Evolutionary conservation across 371 early-diverging fungal species (phyloP).

Genomic region (Coemansia sp.): DNA sequence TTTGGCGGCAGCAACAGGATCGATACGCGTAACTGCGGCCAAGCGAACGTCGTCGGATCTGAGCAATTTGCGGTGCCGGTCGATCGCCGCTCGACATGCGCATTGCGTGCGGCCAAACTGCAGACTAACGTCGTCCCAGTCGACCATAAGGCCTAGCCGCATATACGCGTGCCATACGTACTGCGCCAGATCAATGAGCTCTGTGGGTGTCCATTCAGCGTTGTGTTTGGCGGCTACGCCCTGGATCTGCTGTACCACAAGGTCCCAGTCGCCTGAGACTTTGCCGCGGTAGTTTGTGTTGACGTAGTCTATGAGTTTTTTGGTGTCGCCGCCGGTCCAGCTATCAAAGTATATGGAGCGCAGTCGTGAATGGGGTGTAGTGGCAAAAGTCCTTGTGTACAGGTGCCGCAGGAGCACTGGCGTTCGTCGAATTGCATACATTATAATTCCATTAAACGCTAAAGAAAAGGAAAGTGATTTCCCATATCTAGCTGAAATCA

Average conservation of each 20-base stretch:
- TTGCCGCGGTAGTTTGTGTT: neutral
- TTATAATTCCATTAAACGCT: too few relatives aligned
- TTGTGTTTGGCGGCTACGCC: neutral
- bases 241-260: neutral
- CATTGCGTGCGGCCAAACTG: neutral
- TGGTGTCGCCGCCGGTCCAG: neutral
- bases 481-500: too few relatives aligned
- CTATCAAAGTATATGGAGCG: neutral
- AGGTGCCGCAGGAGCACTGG: too few relatives aligned
- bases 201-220: neutral
- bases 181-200: neutral
- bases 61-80: neutral
- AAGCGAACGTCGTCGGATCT: neutral
- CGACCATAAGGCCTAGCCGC: neutral
- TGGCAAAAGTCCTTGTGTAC: neutral
- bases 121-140: neutral
- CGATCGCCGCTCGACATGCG: neutral
- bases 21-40: neutral
- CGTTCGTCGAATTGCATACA: too few relatives aligned
- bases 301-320: neutral
- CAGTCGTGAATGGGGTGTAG: neutral
- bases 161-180: neutral
- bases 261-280: constrained; percentile 3
- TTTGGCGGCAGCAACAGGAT: neutral
- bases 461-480: too few relatives aligned